Percentiles rank a stretch among this genome's conserved stretches.
Conservation (phyloP, 2,329 filamentous ascomycete genomes). For the Mariannaea elegans region DNA sequence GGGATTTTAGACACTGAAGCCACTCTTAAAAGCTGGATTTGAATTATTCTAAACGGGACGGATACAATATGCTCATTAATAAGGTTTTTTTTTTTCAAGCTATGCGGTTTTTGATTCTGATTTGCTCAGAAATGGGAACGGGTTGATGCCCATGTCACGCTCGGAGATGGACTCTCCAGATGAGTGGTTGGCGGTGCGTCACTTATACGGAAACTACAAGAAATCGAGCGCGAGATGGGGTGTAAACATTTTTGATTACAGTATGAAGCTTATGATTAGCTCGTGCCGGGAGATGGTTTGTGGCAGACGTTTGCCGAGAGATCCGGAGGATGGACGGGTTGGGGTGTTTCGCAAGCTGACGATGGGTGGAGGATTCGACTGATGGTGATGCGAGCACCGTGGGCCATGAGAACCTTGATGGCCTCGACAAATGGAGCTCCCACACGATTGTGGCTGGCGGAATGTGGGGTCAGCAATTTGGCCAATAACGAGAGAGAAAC, state of each 20-base stretch:
- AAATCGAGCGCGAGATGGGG: background rate
- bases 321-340: constrained; percentile 26
- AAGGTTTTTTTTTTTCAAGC: background rate
- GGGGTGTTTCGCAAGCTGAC: constrained; percentile 14
- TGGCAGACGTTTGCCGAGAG: constrained; percentile 27
- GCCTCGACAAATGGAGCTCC: constrained; percentile 15
- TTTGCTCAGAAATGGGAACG: background rate
- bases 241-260: constrained; percentile 11
- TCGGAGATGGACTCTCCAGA: background rate
- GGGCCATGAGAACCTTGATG: constrained; percentile 41
- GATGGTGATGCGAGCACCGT: constrained; percentile 14
- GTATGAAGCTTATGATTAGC: background rate
- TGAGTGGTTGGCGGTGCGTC: constrained; percentile 1
- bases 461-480: background rate
- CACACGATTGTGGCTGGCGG: constrained; percentile 32
- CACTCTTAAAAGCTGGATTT: constrained; percentile 2
- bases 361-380: constrained; percentile 21
- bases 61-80: background rate
- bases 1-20: constrained; percentile 1
- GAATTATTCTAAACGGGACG: constrained; percentile 3
- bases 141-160: background rate
- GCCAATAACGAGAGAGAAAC: constrained; percentile 25
- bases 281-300: constrained; percentile 8
- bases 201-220: constrained; percentile 8
- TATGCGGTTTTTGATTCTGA: background rate